These are phyloP conservation scores for Globisporangium alternatum DNA, from an alignment of 352 stramenopile genomes.

Conservation along the genomic window DNA sequence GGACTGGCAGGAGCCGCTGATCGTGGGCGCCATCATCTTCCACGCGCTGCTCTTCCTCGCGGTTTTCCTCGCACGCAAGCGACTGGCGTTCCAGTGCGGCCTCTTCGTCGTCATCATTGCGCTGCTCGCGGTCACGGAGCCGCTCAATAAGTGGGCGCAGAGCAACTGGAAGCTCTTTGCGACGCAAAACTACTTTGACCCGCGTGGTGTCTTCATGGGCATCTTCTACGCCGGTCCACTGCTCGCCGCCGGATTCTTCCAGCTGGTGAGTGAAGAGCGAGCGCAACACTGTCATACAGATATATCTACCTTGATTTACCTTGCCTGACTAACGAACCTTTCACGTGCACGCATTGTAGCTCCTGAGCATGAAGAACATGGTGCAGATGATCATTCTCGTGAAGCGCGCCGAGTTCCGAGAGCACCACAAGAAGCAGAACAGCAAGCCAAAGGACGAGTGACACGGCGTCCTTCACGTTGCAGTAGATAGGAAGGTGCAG, in stretches of 20 bases:
- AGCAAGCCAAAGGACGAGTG: constrained; percentile 49
- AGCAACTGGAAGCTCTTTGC: constrained; percentile 60
- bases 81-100: constrained; percentile 48
- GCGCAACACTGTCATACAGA: neutral
- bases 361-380: constrained; percentile 79
- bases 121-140: constrained; percentile 54
- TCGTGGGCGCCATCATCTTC: constrained; percentile 52
- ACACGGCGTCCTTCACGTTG: neutral
- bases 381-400: constrained; percentile 75
- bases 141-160: constrained; percentile 59
- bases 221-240: constrained; percentile 80
- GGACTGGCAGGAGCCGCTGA: constrained; percentile 74
- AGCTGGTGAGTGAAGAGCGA: constrained; percentile 48
- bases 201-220: constrained; percentile 75
- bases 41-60: constrained; percentile 52
- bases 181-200: constrained; percentile 84
- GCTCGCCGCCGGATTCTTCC: constrained; percentile 72
- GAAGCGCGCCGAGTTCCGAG: constrained; percentile 66
- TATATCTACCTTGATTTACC: neutral
- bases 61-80: constrained; percentile 57
- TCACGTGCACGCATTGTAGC: constrained; percentile 22
- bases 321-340: neutral
- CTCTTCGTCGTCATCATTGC: constrained; percentile 68
- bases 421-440: constrained; percentile 40
- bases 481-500: neutral